phyloP scores from a whole-genome alignment of 2,329 filamentous ascomycete genomes.

The Torrubiellomyces zombiae region DNA sequence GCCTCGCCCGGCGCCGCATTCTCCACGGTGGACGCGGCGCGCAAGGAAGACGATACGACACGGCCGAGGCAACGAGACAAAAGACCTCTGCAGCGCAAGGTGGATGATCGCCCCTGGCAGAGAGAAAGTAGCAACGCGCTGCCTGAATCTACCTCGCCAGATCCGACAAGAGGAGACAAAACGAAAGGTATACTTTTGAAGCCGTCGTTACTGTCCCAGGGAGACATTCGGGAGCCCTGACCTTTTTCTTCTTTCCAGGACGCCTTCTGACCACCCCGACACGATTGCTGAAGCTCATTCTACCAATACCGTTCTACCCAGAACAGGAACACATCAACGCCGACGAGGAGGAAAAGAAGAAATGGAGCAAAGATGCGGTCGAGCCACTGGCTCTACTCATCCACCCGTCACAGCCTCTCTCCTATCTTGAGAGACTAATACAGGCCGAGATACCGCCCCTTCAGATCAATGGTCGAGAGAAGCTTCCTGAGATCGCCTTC shows the following conservation, averaged over 20 bases:
- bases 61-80: too few relatives aligned
- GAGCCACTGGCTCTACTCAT: constrained; percentile 73
- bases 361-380: constrained; percentile 25
- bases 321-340: constrained; percentile 23
- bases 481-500: constrained; percentile 61
- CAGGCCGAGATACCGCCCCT: constrained; percentile 70
- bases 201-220: not conserved
- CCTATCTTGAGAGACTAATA: constrained; percentile 76
- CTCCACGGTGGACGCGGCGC: not conserved
- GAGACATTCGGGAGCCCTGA: not conserved
- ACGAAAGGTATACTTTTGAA: constrained; percentile 13
- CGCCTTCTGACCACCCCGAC: constrained; percentile 70
- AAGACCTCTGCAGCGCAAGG: constrained; percentile 36
- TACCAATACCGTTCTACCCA: constrained; percentile 43
- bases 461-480: constrained; percentile 45
- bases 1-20: not conserved
- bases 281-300: constrained; percentile 61
- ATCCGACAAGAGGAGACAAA: constrained; percentile 9
- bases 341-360: constrained; percentile 17
- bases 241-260: constrained; percentile 27
- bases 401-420: constrained; percentile 80
- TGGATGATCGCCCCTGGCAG: constrained; percentile 49
- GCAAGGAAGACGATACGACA: not conserved
- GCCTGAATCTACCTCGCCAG: constrained; percentile 14
- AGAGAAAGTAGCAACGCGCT: constrained; percentile 36